Percentiles rank a stretch among this genome's conserved stretches.
Conservation (phyloP, 169 alveolate genomes). For the Perkinsus marinus region DNA sequence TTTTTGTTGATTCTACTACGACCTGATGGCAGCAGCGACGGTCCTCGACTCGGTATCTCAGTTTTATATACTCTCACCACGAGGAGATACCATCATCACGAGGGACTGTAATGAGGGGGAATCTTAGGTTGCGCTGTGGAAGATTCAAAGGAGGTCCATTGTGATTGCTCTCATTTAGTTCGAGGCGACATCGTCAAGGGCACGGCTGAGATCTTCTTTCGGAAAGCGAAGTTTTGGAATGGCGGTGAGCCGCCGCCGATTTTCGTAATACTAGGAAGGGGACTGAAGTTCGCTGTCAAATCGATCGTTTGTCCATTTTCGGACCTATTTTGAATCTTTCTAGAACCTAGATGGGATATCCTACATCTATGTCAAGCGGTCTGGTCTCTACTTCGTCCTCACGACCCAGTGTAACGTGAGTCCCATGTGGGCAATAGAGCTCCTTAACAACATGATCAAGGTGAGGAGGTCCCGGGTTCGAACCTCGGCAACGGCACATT, state of each 20-base stretch:
- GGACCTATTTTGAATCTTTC: not conserved
- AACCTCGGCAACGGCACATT: not conserved
- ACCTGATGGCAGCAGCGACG: not conserved
- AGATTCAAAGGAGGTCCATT: not conserved
- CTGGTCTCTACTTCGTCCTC: slow-evolving; percentile 68
- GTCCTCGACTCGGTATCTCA: slow-evolving; percentile 48
- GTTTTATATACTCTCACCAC: slow-evolving; percentile 71
- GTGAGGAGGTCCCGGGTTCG: slow-evolving; percentile 31
- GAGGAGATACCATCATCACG: slow-evolving; percentile 85
- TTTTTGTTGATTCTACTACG: not conserved
- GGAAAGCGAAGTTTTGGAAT: slow-evolving; percentile 63
- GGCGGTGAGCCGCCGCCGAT: slow-evolving; percentile 56
- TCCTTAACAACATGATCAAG: slow-evolving; percentile 65
- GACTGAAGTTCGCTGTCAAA: no score
- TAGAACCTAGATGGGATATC: slow-evolving; percentile 65
- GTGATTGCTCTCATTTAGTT: slow-evolving; percentile 4
- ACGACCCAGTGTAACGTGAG: slow-evolving; percentile 76
- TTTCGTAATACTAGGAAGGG: slow-evolving; percentile 3
- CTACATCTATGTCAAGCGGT: slow-evolving; percentile 60
- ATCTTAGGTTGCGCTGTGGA: not conserved
- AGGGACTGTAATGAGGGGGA: slow-evolving; percentile 46
- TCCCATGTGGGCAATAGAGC: slow-evolving; percentile 79
- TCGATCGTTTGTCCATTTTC: not conserved
- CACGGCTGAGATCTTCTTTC: slow-evolving; percentile 76
- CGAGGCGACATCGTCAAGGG: slow-evolving; percentile 68